These are phyloP conservation scores for Exophiala viscosa DNA, from an alignment of 2,329 filamentous ascomycete species.

Conservation along the genomic window DNA sequence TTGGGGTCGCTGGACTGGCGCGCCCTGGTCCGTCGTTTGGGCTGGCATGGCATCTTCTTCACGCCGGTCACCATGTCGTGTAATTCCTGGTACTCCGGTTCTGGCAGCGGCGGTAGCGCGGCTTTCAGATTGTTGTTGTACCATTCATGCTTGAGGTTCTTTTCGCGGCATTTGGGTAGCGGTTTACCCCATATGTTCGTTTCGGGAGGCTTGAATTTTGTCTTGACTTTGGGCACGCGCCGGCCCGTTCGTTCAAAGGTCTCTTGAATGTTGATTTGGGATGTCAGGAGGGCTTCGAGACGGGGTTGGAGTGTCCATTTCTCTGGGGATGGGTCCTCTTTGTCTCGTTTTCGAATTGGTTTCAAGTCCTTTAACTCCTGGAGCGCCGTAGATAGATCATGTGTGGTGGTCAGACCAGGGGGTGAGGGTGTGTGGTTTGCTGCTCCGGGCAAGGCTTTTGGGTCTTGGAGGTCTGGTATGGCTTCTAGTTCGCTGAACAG, in stretches of 20 bases:
- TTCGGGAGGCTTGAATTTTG: conserved; percentile 34
- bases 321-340: conserved; percentile 18
- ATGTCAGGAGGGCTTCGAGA: conserved; percentile 34
- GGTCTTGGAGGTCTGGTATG: conserved; percentile 18
- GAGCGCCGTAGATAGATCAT: no score
- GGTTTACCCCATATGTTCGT: conserved; percentile 37
- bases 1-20: conserved; percentile 21
- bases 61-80: conserved; percentile 31
- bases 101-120: conserved; percentile 40
- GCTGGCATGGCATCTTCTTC: conserved; percentile 31
- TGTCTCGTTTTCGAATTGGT: no score
- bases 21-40: conserved; percentile 25
- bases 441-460: neutral
- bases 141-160: conserved; percentile 38
- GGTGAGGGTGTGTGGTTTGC: no score
- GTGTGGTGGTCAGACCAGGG: no score
- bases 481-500: conserved; percentile 24
- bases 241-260: conserved; percentile 29
- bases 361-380: no score
- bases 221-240: conserved; percentile 28
- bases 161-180: conserved; percentile 31
- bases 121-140: conserved; percentile 33
- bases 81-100: conserved; percentile 35
- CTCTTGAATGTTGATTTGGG: conserved; percentile 34
- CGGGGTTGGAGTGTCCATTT: conserved; percentile 36